Conservation (phyloP, 2,329 filamentous ascomycete genomes). For the Aspergillus uvarum region DNA sequence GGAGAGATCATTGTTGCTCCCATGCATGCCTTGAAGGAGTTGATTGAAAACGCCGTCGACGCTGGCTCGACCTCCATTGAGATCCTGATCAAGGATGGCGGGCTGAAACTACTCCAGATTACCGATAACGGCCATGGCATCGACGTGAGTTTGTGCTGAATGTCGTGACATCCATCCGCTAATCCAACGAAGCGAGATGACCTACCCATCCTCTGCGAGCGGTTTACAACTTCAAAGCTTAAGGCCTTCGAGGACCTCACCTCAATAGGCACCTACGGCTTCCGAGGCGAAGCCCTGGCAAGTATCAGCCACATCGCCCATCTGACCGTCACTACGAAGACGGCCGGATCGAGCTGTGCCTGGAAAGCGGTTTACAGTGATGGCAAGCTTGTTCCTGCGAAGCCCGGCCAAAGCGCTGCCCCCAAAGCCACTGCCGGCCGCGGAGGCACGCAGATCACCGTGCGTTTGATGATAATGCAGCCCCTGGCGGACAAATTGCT, state of each 20-base stretch:
- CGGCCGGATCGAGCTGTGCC: slow-evolving; percentile 79
- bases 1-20: slow-evolving; percentile 98
- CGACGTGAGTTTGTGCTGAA: slow-evolving; percentile 59
- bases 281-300: slow-evolving; percentile 90
- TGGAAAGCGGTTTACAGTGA: slow-evolving; percentile 87
- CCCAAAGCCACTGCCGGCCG: slow-evolving; percentile 86
- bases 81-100: slow-evolving; percentile 89
- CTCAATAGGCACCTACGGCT: slow-evolving; percentile 93
- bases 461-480: slow-evolving; percentile 28
- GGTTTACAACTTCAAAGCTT: slow-evolving; percentile 95
- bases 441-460: slow-evolving; percentile 88
- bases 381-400: slow-evolving; percentile 76
- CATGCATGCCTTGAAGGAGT: slow-evolving; percentile 90
- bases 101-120: slow-evolving; percentile 91
- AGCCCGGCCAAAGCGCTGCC: slow-evolving; percentile 81
- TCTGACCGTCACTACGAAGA: slow-evolving; percentile 90
- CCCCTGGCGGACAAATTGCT: background rate
- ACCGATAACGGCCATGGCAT: slow-evolving; percentile 97
- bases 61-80: slow-evolving; percentile 92
- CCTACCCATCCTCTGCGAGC: slow-evolving; percentile 84
- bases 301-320: slow-evolving; percentile 99
- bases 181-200: slow-evolving; percentile 72
- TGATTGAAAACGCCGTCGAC: slow-evolving; percentile 96
- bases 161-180: background rate
- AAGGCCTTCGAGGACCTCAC: slow-evolving; percentile 89